Conservation (phyloP, 352 stramenopile genomes). For the Globisporangium paddicum region DNA sequence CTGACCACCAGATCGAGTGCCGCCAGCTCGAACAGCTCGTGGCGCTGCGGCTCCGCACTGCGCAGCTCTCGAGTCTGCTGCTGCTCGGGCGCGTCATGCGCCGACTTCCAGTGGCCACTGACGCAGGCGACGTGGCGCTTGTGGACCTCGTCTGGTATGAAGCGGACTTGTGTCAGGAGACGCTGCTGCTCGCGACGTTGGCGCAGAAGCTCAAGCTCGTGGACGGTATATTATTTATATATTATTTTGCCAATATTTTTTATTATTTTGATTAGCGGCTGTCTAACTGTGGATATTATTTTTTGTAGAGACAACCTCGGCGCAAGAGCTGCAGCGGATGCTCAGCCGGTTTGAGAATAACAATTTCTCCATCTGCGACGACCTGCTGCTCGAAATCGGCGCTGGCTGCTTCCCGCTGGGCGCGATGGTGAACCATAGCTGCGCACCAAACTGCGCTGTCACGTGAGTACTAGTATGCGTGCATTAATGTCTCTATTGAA, state of each 20-base stretch:
- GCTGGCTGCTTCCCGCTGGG: slow-evolving; percentile 58
- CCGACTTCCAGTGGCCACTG: slow-evolving; percentile 1
- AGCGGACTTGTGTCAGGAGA: slow-evolving; percentile 42
- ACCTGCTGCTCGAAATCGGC: slow-evolving; percentile 45
- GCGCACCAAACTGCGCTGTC: slow-evolving; percentile 55
- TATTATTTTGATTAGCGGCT: too few species aligned
- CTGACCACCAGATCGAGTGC: slow-evolving; percentile 63
- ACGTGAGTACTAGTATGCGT: slow-evolving; percentile 34
- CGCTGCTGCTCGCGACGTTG: slow-evolving; percentile 40
- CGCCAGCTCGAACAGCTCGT: slow-evolving; percentile 34
- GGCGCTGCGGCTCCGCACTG: slow-evolving; percentile 23
- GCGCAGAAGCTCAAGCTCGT: slow-evolving; percentile 51
- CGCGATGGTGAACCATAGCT: slow-evolving; percentile 81
- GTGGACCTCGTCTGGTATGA: slow-evolving; percentile 53
- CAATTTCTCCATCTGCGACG: slow-evolving; percentile 76
- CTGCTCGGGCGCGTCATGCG: slow-evolving; percentile 50
- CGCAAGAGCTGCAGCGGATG: slow-evolving; percentile 49
- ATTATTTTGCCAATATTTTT: too few species aligned
- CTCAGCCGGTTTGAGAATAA: slow-evolving; percentile 73
- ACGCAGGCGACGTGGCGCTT: slow-evolving; percentile 6
- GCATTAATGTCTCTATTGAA: neutral
- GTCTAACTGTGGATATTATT: neutral
- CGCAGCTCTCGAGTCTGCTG: slow-evolving; percentile 49
- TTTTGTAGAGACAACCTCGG: slow-evolving; percentile 13
- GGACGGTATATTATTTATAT: slow-evolving; percentile 16